Base-by-base conservation (phyloP, 2,329 filamentous ascomycete genomes). In the Fusarium domesticum region DNA sequence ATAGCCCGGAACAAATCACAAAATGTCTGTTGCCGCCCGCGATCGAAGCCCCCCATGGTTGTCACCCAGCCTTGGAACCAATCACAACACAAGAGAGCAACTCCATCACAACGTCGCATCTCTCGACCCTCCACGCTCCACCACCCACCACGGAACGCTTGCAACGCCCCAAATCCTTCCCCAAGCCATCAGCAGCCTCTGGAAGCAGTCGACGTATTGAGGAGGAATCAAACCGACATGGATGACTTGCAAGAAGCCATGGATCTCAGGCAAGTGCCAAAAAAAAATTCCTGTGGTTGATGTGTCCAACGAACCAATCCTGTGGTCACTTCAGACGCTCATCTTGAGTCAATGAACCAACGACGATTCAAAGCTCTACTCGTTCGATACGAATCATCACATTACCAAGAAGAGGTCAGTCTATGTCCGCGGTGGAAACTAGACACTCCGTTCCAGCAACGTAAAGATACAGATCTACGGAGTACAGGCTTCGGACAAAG, bases 11-110 rank as follows among this genome's bases (percentile, higher is more conserved):
- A 32, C 58, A 45, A 60, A 60, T 60, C 44, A 56, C 14, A 38
- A 11, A 17, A 37, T 17, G 17, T 15, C 43, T 60, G 39, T 60
- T 60, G 35, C 58, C 58, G 58, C 58, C 58, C 54, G 51, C 19
- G 44, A 18, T 33, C 41, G 30, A 48, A 45, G 44, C 41, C 35
- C 28, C 34, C 45, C 45, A 53, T 43, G 47, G 44, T 43, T 42
- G 35, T 50, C 53, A 48, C 47, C 32, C 53, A 43, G 46, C 43
- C 51, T 48, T 48, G 44, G 19, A 17, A 15, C 58, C 43, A 60
- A 60, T 60, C 44, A 60, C 35, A 43, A 23, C 12, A 25, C 32
- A 30, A 37, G 35, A 28, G 43, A 50, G 42, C 20, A 35, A 39
- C 45, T 42, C 44, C 49, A 53, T 48, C 49, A 54, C 51, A 33